Evolutionary conservation across 1,139 yeast genomes (phyloP).

Genomic region (Candida sojae): DNA sequence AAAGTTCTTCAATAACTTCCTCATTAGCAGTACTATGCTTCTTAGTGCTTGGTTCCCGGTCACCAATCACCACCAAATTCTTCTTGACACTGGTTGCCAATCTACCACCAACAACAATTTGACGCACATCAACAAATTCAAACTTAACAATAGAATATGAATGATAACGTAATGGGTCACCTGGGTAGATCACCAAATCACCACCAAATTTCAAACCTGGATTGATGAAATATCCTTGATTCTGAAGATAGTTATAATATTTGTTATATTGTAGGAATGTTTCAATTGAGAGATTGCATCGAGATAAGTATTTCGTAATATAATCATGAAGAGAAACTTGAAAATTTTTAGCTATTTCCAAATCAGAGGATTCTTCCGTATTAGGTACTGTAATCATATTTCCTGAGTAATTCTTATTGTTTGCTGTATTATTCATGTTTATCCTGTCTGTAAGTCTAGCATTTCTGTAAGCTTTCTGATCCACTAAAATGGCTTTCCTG

Average conservation of each 20-base stretch:
- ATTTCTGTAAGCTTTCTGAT: constrained; percentile 21
- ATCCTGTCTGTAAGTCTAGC: neutral
- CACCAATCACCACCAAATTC: constrained; percentile 63
- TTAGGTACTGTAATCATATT: constrained; percentile 12
- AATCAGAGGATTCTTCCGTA: constrained; percentile 10
- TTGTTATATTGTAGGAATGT: constrained; percentile 17
- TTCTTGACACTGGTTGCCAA: constrained; percentile 93
- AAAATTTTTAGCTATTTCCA: constrained; percentile 8
- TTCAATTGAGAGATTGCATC: neutral
- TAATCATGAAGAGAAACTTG: constrained; percentile 11
- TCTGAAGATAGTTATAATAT: constrained; percentile 40
- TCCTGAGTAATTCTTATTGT: constrained; percentile 1
- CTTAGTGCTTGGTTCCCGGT: constrained; percentile 2
- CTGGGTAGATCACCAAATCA: constrained; percentile 86
- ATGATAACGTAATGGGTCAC: constrained; percentile 72
- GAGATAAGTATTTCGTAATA: constrained; percentile 8
- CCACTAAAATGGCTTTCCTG: constrained; percentile 39
- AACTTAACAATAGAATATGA: constrained; percentile 75
- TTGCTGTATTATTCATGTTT: neutral
- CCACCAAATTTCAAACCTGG: constrained; percentile 96
- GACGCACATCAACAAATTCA: constrained; percentile 49
- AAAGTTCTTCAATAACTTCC: constrained; percentile 7
- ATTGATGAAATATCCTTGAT: constrained; percentile 54
- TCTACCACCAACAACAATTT: constrained; percentile 80
- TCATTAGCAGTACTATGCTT: constrained; percentile 27